Evolutionary conservation across 2,329 filamentous ascomycete genomes (phyloP).

Genomic region (Fusarium nygamai): DNA sequence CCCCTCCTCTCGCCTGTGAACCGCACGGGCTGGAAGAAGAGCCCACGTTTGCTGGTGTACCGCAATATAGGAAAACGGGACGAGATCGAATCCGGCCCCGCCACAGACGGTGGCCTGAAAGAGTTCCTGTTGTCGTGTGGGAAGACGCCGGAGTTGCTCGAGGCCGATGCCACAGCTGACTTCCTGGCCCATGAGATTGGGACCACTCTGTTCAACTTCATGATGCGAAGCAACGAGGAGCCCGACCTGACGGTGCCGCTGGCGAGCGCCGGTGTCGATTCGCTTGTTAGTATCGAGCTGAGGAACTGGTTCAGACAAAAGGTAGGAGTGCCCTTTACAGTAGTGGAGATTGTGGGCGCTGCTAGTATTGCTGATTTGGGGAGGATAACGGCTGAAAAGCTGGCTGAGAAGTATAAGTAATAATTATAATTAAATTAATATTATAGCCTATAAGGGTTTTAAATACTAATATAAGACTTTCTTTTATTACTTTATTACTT

Average conservation of each 20-base stretch:
- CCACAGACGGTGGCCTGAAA: not conserved
- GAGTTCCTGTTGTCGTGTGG: not conserved
- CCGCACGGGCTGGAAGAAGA: slow-evolving; percentile 1
- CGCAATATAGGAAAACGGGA: slow-evolving; percentile 2
- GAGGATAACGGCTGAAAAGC: not conserved
- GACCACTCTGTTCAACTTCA: slow-evolving; percentile 3
- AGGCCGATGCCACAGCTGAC: not conserved
- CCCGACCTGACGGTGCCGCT: not conserved
- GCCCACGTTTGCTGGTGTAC: slow-evolving; percentile 3
- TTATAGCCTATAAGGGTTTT: not conserved
- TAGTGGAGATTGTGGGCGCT: not conserved
- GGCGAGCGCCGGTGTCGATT: not conserved
- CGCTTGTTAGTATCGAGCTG: slow-evolving; percentile 1
- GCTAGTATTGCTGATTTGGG: not conserved
- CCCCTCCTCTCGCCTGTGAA: slow-evolving; percentile 4
- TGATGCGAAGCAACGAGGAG: slow-evolving; percentile 1
- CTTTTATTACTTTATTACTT: too few relatives aligned
- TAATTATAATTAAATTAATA: too few relatives aligned
- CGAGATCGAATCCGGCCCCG: not conserved
- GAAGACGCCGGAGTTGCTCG: not conserved
- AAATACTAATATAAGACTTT: too few relatives aligned
- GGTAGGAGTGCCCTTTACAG: not conserved
- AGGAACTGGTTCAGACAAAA: slow-evolving; percentile 7
- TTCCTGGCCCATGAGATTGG: slow-evolving; percentile 6
- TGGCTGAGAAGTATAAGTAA: not conserved